Evolutionary conservation across 768 basidiomycete species (phyloP), one percentile per base, ranked within the genome.

Genomic region (Russula sp.): DNA sequence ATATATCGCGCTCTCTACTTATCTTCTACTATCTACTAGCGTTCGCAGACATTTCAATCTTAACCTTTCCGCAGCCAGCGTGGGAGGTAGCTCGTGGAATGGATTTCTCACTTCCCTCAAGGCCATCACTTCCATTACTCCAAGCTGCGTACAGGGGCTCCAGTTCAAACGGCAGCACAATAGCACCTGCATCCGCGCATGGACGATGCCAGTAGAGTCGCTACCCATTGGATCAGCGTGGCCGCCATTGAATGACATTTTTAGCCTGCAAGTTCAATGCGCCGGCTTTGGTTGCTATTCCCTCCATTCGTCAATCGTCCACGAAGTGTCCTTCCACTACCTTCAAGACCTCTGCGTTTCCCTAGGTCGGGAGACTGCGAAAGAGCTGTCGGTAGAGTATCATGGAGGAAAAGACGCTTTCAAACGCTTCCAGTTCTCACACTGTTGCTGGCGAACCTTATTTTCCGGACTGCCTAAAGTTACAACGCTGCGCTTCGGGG

Each of bases 31-130:
- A 16, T 45, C 57, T 14, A 27, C 20, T 27, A 13, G 6, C 22
- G 57, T 42, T 42, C 57, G 48, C 57, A 49, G 57, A 40, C 57
- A 59, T 59, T 59, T 49, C 4, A 59, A 8, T 39, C 27, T 59
- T 14, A 51, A 48, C 7, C 14, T 59, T 49, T 20, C 22, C 7
- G 4, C 47, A 10, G 37, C 40, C 22, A 13, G 35, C n/a, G 3
- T 59, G 27, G 48, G 13, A 18, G 47, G 2, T 16, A 18, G 20
- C 47, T 31, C 32, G 5, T 59, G 57, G 57, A 51, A 31, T 22
- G 39, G 18, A 18, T 59, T 59, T 42, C 14, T 49, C 37, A 40
- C 48, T 8, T 49, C 49, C 18, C 39, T 59, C 22, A 49, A 59
- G 37, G 31, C 35, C 16, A 59, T 51, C 32, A 20, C 37, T 14